Base-by-base conservation (phyloP, 768 basidiomycete genomes). In the Cystobasidium ongulense region DNA sequence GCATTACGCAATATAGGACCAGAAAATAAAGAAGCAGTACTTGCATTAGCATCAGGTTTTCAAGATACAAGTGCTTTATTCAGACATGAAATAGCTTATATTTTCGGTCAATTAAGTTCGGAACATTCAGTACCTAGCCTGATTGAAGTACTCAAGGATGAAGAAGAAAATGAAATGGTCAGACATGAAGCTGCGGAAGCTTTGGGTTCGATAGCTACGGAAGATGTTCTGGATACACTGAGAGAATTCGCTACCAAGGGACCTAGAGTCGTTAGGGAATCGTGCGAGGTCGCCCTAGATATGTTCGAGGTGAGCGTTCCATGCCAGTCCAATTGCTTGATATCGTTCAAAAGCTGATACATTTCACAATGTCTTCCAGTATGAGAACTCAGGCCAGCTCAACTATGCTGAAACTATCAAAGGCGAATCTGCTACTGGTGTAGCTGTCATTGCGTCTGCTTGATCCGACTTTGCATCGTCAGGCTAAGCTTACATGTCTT, bases 131-230 rank as follows among this genome's bases (percentile, higher is more conserved):
- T 98, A 25, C 92, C 94, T 11, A 85, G 90, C 0, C 84, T 99
- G 36, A 80, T 97, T 39, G 81, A 85, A 43, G 90, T 95, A 33
- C 84, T 99, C n/a, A 84, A 86, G 76, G 83, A 92, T 76, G 70
- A 80, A 1, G 79, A 82, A 0, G 96, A 98, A 81, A 88, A 88
- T 13, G 92, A 93, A 72, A 98, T 99, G 95, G 96, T 99, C 11
- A 87, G 96, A 36, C 96, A 99, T 77, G 96, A 99, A 81, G 96
- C 95, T 29, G 96, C 96, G 1, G 96, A 99, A 81, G 96, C 96
- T 7, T 85, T 99, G 0, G 96, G 96, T n/a, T 92, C 95, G 3
- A 98, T 99, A 72, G 94, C 89, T 31, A 92, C 89, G 1, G 90
- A 91, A 0, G 92, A 95, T 67, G 93, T 96, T 1, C 84, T 97